A percentile compares a stretch with the other conserved stretches of the same genome.
Conservation (phyloP, 345 rosid species). For the Angophora floribunda region DNA sequence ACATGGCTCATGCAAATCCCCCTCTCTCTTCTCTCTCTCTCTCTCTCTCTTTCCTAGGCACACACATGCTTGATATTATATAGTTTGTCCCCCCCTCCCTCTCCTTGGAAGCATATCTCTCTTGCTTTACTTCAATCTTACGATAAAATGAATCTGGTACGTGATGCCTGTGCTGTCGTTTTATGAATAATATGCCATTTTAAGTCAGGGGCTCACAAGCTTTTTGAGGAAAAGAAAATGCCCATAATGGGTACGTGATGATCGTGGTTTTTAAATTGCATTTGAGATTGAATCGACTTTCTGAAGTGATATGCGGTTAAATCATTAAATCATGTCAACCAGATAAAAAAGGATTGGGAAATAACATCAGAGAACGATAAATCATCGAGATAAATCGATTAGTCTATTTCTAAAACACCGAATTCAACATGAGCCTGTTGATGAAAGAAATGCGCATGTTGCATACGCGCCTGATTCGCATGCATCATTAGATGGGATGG, state of each 20-base stretch:
- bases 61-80: not conserved
- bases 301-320: rapidly evolving
- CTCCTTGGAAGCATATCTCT: not conserved
- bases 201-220: not conserved
- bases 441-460: rapidly evolving
- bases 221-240: not conserved
- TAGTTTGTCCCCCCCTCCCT: not conserved
- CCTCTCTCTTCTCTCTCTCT: not conserved
- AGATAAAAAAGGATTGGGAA: rapidly evolving
- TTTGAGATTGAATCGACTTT: rapidly evolving
- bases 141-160: not conserved
- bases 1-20: not conserved
- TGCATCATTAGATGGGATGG: not conserved
- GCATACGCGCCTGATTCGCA: not conserved
- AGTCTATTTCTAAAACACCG: rapidly evolving
- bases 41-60: not conserved
- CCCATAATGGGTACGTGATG: too few species aligned
- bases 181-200: not conserved
- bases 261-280: not conserved
- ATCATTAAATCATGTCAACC: too few species aligned
- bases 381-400: not conserved
- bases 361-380: rapidly evolving
- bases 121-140: not conserved
- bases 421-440: not conserved
- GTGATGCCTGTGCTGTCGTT: not conserved